A percentile compares a stretch with the other conserved stretches of the same genome.
phyloP scores from a whole-genome alignment of 805 yeast genomes.

The Kluyveromyces aestuarii region DNA sequence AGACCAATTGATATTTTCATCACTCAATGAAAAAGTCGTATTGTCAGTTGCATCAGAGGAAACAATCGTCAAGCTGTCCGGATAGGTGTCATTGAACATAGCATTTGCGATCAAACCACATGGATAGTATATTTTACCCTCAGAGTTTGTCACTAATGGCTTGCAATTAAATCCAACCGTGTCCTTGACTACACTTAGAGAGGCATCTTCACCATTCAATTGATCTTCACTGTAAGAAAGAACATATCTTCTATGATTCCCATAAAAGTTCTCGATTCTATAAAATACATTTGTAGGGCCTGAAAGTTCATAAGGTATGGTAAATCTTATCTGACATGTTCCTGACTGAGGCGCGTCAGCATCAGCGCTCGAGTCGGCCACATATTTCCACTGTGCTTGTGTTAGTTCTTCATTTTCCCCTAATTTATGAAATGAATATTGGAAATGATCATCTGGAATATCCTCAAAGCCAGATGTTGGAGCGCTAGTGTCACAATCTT shows the following conservation, averaged over 20 bases:
- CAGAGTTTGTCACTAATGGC: constrained; percentile 45
- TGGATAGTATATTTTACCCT: constrained; percentile 70
- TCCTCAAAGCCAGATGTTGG: constrained; percentile 33
- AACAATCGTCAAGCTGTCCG: constrained; percentile 27
- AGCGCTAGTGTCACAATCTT: constrained; percentile 54
- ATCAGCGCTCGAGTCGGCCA: constrained; percentile 37
- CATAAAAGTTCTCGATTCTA: constrained; percentile 79
- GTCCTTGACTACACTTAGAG: constrained; percentile 41
- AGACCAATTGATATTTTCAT: constrained; percentile 73
- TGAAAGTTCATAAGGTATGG: constrained; percentile 59
- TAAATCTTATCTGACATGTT: constrained; percentile 66
- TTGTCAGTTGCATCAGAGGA: constrained; percentile 5
- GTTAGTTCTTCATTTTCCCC: constrained; percentile 13
- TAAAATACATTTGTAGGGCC: constrained; percentile 74
- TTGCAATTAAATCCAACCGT: constrained; percentile 47
- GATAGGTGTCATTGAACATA: constrained; percentile 78
- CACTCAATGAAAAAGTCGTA: constrained; percentile 31
- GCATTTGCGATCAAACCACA: constrained; percentile 96
- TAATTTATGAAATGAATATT: constrained; percentile 44
- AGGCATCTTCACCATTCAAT: constrained; percentile 64
- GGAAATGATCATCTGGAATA: constrained; percentile 50
- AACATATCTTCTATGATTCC: constrained; percentile 92
- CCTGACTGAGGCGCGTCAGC: constrained; percentile 33
- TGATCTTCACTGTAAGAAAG: constrained; percentile 81
- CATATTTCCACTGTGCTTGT: constrained; percentile 60